Evolutionary conservation across 2,329 filamentous ascomycete species (phyloP).

Genomic region (Ceratocystis variospora): DNA sequence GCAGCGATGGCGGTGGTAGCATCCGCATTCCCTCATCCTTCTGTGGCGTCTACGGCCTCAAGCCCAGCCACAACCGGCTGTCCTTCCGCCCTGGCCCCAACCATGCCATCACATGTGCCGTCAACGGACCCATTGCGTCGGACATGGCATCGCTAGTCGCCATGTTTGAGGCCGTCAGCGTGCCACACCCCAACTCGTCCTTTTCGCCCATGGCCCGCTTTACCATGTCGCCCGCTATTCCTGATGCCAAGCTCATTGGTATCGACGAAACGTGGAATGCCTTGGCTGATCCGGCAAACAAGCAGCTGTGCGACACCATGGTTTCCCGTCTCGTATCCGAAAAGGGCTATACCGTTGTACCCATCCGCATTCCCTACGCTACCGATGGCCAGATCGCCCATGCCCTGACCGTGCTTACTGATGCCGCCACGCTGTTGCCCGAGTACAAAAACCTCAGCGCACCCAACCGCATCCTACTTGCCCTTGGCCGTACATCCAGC

Average conservation of each 20-base stretch:
- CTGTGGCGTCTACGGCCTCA: slow-evolving; percentile 62
- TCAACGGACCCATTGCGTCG: slow-evolving; percentile 52
- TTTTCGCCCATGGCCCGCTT: slow-evolving; percentile 34
- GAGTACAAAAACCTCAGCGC: slow-evolving; percentile 39
- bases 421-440: slow-evolving; percentile 36
- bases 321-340: slow-evolving; percentile 40
- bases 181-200: slow-evolving; percentile 44
- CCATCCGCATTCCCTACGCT: slow-evolving; percentile 44
- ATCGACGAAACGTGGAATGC: slow-evolving; percentile 52
- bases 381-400: slow-evolving; percentile 57
- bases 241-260: slow-evolving; percentile 40
- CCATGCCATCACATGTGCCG: slow-evolving; percentile 47
- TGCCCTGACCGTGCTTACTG: slow-evolving; percentile 57
- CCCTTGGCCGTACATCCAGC: slow-evolving; percentile 47
- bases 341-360: slow-evolving; percentile 39
- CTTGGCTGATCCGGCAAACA: slow-evolving; percentile 30
- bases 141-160: slow-evolving; percentile 54
- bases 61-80: slow-evolving; percentile 54
- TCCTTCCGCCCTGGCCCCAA: slow-evolving; percentile 46
- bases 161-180: slow-evolving; percentile 49
- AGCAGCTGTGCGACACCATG: slow-evolving; percentile 30
- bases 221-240: slow-evolving; percentile 22
- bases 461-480: slow-evolving; percentile 52
- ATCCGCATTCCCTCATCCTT: slow-evolving; percentile 60
- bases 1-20: slow-evolving; percentile 59